These are phyloP conservation scores for Penicillium coprophilum DNA, from an alignment of 495 filamentous ascomycete genomes.

Conservation along the genomic window DNA sequence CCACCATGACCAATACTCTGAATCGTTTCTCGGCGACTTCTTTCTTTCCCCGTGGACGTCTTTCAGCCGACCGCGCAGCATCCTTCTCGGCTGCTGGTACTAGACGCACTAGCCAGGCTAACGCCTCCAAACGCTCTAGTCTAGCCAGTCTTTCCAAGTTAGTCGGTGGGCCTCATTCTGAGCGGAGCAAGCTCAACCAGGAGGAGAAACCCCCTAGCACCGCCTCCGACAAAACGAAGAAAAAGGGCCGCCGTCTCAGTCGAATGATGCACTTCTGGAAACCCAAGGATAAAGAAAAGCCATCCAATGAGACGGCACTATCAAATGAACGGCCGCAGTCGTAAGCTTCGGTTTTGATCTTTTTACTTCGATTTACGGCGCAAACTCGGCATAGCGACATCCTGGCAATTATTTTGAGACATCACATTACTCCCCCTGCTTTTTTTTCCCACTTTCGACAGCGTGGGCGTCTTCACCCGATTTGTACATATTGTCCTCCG, in stretches of 20 bases:
- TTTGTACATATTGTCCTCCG: slow-evolving; percentile 29
- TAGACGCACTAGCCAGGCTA: slow-evolving; percentile 51
- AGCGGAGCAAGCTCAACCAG: slow-evolving; percentile 78
- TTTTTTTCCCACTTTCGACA: slow-evolving; percentile 24
- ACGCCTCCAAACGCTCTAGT: slow-evolving; percentile 67
- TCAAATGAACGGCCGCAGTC: slow-evolving; percentile 26
- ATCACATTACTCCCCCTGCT: slow-evolving; percentile 21
- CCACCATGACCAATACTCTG: slow-evolving; percentile 70
- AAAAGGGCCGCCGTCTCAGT: slow-evolving; percentile 72
- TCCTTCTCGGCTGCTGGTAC: slow-evolving; percentile 67
- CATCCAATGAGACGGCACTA: slow-evolving; percentile 18
- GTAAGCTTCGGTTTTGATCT: slow-evolving; percentile 22
- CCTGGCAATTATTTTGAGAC: slow-evolving; percentile 21
- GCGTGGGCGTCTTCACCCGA: slow-evolving; percentile 18
- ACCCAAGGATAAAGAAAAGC: slow-evolving; percentile 50
- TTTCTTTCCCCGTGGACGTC: slow-evolving; percentile 44
- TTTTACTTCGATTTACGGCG: slow-evolving; percentile 30
- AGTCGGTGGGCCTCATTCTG: slow-evolving; percentile 72
- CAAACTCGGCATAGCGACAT: slow-evolving; percentile 37
- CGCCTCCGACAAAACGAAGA: slow-evolving; percentile 62
- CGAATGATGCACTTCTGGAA: slow-evolving; percentile 86
- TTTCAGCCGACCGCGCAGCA: slow-evolving; percentile 61
- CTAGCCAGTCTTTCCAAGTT: slow-evolving; percentile 83
- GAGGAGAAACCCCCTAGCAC: slow-evolving; percentile 61
- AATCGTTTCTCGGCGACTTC: slow-evolving; percentile 45